Base-by-base conservation (phyloP, 192 early-diverging fungal species). In the Polychytrium aggregatum region DNA sequence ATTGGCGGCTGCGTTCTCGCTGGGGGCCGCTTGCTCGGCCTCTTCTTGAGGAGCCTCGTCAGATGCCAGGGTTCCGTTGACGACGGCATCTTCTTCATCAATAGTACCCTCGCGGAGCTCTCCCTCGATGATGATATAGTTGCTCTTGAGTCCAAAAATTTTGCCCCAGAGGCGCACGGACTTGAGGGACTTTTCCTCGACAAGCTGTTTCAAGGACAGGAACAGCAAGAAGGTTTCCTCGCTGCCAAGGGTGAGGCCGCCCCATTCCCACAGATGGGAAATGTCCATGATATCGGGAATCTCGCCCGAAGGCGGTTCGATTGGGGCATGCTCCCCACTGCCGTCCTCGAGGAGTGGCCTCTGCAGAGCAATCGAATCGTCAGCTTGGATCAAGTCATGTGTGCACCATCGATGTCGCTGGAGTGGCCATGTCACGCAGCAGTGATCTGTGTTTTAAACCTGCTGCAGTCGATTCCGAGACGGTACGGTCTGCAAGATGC, bases 211-310 rank as follows among this genome's bases (percentile, higher is more conserved):
- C 31, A 80, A 50, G 10, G 70, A 60, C 34, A 79, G 74, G 37
- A 72, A 68, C 13, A 79, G 56, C 24, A 67, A 47, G 46, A 76
- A 79, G 1, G 69, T 80, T 24, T 80, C 73, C 46, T 73, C 64
- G 29, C 62, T 57, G 0, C 73, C 73, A 47, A 78, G 62, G 0
- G 71, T 62, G n/a, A 77, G 50, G 67, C 73, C 31, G 29, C n/a
- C 72, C 77, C 77, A 76, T 56, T 80, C 74, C 62, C 72, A 80
- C 16, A 80, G 47, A 39, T 64, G 64, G 8, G 64, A 48, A 0
- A 72, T 53, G 31, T 78, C 71, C 66, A 80, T 57, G 28, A 80
- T 67, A 52, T 80, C 77, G 1, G 77, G 77, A 21, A 80, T 68
- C 50, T 79, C 76, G 33, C 69, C 74, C 1, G 39, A 42, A 8